phyloP scores from a whole-genome alignment of 2,329 filamentous ascomycete species.

The Xylaria sp. region DNA sequence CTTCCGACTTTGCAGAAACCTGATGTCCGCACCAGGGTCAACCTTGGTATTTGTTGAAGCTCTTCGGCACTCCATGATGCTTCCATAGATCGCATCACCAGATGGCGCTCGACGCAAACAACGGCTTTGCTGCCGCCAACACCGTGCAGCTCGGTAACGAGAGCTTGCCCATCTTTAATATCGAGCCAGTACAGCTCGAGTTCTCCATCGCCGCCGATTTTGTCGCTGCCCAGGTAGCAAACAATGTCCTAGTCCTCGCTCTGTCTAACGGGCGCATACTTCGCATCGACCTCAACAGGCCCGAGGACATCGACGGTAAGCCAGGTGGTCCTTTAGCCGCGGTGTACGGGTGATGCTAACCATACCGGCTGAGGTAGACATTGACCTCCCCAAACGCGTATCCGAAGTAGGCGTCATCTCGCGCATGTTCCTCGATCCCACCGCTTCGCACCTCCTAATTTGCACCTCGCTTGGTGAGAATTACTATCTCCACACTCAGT shows the following conservation, averaged over 20 bases:
- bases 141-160: slow-evolving; percentile 68
- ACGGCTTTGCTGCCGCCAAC: slow-evolving; percentile 75
- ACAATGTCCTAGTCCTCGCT: slow-evolving; percentile 94
- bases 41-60: slow-evolving; percentile 32
- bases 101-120: slow-evolving; percentile 77
- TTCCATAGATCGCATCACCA: slow-evolving; percentile 36
- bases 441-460: slow-evolving; percentile 91
- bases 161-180: slow-evolving; percentile 89
- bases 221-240: slow-evolving; percentile 94
- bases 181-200: slow-evolving; percentile 90
- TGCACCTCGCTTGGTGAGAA: slow-evolving; percentile 93
- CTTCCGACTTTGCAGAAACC: not conserved
- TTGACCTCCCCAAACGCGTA: slow-evolving; percentile 93
- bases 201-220: slow-evolving; percentile 96
- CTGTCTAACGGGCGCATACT: slow-evolving; percentile 92
- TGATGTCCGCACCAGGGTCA: not conserved
- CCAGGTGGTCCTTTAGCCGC: slow-evolving; percentile 44
- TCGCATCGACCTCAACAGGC: slow-evolving; percentile 91
- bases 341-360: slow-evolving; percentile 29
- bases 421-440: slow-evolving; percentile 97
- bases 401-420: slow-evolving; percentile 92
- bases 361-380: slow-evolving; percentile 68
- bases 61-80: slow-evolving; percentile 39
- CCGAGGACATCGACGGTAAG: slow-evolving; percentile 87
- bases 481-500: slow-evolving; percentile 97